Evolutionary conservation across 495 filamentous ascomycete species (phyloP).

Genomic region (Xylaria scruposa): DNA sequence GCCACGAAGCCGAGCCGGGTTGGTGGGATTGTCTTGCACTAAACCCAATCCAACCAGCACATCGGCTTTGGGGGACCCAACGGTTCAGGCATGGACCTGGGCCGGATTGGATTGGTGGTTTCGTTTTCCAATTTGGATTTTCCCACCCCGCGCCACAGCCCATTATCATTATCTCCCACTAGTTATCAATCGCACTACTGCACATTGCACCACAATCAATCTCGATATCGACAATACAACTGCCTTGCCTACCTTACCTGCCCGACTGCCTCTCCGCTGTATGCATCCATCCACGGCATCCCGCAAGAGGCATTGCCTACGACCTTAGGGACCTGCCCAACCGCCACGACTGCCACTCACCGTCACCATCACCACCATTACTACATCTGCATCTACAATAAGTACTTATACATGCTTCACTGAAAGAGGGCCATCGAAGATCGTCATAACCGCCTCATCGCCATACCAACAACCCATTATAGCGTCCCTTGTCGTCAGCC

Average conservation of each 20-base stretch:
- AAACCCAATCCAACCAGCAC: neutral
- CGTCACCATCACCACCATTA: neutral
- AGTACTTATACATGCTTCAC: neutral
- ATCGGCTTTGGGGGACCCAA: neutral
- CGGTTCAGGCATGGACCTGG: neutral
- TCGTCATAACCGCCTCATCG: neutral
- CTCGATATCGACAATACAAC: neutral
- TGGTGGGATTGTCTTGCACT: neutral
- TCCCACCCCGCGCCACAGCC: neutral
- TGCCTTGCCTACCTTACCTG: neutral
- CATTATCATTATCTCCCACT: conserved; percentile 1
- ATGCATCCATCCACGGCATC: neutral
- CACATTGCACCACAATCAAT: neutral
- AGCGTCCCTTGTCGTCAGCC: neutral
- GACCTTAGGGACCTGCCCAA: neutral
- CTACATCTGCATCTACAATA: neutral
- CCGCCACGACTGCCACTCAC: neutral
- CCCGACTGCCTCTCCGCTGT: neutral
- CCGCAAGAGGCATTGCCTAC: neutral
- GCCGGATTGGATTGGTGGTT: neutral
- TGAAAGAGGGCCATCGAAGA: conserved; percentile 3
- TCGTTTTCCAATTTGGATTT: conserved; percentile 4
- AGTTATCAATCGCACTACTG: neutral
- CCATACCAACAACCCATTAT: neutral
- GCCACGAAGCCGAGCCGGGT: neutral